phyloP scores from a whole-genome alignment of 495 filamentous ascomycete species.

The Lichina pygmaea region DNA sequence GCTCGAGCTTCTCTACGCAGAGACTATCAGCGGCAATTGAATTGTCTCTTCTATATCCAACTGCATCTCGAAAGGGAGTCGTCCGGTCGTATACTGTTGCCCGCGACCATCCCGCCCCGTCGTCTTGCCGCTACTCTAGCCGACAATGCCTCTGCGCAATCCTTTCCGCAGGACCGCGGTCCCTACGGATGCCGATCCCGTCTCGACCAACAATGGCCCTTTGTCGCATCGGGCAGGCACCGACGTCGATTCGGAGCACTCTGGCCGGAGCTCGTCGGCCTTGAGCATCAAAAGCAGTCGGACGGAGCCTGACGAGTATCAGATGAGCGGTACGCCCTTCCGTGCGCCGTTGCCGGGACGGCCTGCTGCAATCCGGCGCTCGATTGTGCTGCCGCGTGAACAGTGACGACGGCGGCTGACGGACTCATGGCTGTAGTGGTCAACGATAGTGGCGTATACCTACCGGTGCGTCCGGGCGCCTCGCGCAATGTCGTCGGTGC shows the following conservation, averaged over 20 bases:
- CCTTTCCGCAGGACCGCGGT: slow-evolving; percentile 2
- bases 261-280: slow-evolving; percentile 27
- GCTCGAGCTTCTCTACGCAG: neutral
- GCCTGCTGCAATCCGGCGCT: too few relatives aligned
- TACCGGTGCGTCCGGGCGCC: slow-evolving; percentile 36
- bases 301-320: slow-evolving; percentile 43
- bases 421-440: slow-evolving; percentile 35
- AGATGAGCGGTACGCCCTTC: slow-evolving; percentile 42
- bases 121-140: too few relatives aligned
- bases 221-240: slow-evolving; percentile 11
- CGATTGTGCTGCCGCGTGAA: too few relatives aligned
- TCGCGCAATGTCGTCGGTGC: neutral
- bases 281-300: slow-evolving; percentile 32
- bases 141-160: slow-evolving; percentile 3
- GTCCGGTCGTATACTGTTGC: neutral
- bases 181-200: neutral
- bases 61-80: neutral
- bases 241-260: slow-evolving; percentile 22
- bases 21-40: neutral
- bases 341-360: neutral
- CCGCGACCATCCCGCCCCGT: neutral
- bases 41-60: neutral
- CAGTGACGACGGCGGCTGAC: neutral
- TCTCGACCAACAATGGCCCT: neutral
- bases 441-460: slow-evolving; percentile 87